phyloP scores from a whole-genome alignment of 2,329 filamentous ascomycete genomes.

The Penicillium brasilianum region DNA sequence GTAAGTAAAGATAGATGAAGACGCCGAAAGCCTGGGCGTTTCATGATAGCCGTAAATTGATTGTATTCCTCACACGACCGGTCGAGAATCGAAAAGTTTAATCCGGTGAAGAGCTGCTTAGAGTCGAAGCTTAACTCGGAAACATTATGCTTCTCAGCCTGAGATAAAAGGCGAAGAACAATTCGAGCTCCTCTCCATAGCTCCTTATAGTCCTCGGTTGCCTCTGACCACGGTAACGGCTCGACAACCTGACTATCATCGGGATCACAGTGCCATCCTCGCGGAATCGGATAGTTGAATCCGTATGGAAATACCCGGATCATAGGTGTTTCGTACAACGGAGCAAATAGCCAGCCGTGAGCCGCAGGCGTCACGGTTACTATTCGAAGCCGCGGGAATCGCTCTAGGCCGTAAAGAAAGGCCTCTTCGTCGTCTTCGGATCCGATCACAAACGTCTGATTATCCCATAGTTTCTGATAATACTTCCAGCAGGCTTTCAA shows the following conservation, averaged over 20 bases:
- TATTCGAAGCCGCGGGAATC: slow-evolving; percentile 44
- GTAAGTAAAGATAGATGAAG: slow-evolving; percentile 14
- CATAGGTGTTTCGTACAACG: slow-evolving; percentile 51
- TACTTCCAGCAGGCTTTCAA: slow-evolving; percentile 34
- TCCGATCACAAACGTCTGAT: slow-evolving; percentile 40
- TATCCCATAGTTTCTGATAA: slow-evolving; percentile 40
- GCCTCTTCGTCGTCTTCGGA: slow-evolving; percentile 36
- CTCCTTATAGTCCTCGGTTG: slow-evolving; percentile 21
- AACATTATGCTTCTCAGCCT: slow-evolving; percentile 28
- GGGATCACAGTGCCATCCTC: slow-evolving; percentile 34
- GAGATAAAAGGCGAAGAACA: slow-evolving; percentile 34
- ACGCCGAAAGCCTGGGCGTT: slow-evolving; percentile 15
- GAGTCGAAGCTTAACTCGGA: slow-evolving; percentile 45
- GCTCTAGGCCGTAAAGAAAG: slow-evolving; percentile 40
- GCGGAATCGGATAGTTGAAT: slow-evolving; percentile 48
- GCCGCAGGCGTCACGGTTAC: slow-evolving; percentile 49
- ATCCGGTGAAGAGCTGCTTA: slow-evolving; percentile 36
- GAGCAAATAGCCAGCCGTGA: slow-evolving; percentile 44
- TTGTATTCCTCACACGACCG: slow-evolving; percentile 15
- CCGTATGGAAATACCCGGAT: slow-evolving; percentile 48
- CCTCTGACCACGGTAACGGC: slow-evolving; percentile 14
- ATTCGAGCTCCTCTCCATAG: slow-evolving; percentile 43
- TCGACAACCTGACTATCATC: background rate
- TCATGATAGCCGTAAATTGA: slow-evolving; percentile 15
- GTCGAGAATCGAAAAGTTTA: slow-evolving; percentile 42